Evolutionary conservation across 805 yeast genomes (phyloP).

Genomic region (Cyberlindnera xylosilytica): DNA sequence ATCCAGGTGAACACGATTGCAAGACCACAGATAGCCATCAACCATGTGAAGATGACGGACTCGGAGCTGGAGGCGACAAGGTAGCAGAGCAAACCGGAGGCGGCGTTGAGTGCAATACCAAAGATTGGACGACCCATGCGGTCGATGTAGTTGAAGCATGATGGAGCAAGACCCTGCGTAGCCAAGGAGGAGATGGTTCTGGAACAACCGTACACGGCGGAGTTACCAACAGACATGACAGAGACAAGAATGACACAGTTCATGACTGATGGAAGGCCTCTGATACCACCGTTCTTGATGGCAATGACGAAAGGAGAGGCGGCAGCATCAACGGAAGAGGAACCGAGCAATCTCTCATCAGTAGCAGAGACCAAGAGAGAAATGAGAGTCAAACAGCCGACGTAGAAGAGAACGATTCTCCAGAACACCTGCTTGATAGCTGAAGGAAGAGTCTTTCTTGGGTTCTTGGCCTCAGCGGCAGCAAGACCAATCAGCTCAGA

Average conservation of each 20-base stretch:
- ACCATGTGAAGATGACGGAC: slow-evolving; percentile 43
- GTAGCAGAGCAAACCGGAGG: slow-evolving; percentile 42
- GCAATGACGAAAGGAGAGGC: slow-evolving; percentile 53
- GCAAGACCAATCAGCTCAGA: slow-evolving; percentile 51
- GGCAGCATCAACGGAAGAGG: slow-evolving; percentile 28
- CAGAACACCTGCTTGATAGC: slow-evolving; percentile 57
- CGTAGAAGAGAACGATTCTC: slow-evolving; percentile 48
- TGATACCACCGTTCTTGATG: slow-evolving; percentile 34
- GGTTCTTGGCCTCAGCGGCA: slow-evolving; percentile 46
- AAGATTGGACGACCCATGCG: slow-evolving; percentile 48
- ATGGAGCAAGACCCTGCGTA: slow-evolving; percentile 44
- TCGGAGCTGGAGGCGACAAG: slow-evolving; percentile 41
- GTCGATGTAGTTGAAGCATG: slow-evolving; percentile 41
- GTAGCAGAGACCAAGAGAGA: slow-evolving; percentile 47
- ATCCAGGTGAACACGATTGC: slow-evolving; percentile 49
- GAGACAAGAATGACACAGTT: slow-evolving; percentile 39
- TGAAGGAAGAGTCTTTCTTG: slow-evolving; percentile 45
- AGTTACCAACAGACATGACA: slow-evolving; percentile 46
- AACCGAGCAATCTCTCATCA: slow-evolving; percentile 33
- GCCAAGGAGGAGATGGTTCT: slow-evolving; percentile 49
- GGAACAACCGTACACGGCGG: slow-evolving; percentile 56
- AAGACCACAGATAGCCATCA: slow-evolving; percentile 47
- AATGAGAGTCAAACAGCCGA: slow-evolving; percentile 41
- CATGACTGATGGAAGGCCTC: slow-evolving; percentile 38
- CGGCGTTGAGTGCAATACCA: slow-evolving; percentile 39